Evolutionary conservation across 1,284 basidiomycete genomes (phyloP).

Genomic region (Singerocomus rubriflavus): DNA sequence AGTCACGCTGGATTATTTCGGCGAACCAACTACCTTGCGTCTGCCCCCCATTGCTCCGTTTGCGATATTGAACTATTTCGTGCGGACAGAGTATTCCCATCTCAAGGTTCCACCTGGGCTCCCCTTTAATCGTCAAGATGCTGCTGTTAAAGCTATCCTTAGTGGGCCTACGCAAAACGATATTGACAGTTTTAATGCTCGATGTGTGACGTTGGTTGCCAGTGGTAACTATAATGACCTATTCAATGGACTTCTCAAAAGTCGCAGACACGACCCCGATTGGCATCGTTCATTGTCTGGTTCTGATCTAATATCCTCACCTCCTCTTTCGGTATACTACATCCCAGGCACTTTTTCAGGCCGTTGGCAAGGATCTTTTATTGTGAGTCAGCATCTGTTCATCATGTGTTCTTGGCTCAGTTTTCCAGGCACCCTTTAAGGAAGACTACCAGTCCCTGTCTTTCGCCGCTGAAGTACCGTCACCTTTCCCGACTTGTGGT

Average conservation of each 20-base stretch:
- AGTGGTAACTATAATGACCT: slow-evolving; percentile 17
- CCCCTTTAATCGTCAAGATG: slow-evolving; percentile 24
- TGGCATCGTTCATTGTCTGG: slow-evolving; percentile 26
- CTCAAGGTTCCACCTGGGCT: slow-evolving; percentile 40
- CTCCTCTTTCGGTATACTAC: slow-evolving; percentile 28
- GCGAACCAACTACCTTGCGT: slow-evolving; percentile 30
- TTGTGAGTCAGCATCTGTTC: slow-evolving; percentile 32
- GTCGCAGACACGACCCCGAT: slow-evolving; percentile 33
- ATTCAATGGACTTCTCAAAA: slow-evolving; percentile 28
- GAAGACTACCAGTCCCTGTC: slow-evolving; percentile 38
- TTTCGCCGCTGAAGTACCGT: slow-evolving; percentile 31
- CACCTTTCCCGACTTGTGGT: slow-evolving; percentile 33
- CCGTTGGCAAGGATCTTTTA: slow-evolving; percentile 45
- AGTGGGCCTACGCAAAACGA: slow-evolving; percentile 45
- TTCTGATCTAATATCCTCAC: not conserved
- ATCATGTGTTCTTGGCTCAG: slow-evolving; percentile 11
- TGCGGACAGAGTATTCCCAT: slow-evolving; percentile 36
- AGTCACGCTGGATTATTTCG: slow-evolving; percentile 41
- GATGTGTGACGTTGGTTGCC: slow-evolving; percentile 39
- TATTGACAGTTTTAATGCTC: slow-evolving; percentile 39
- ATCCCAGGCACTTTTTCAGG: slow-evolving; percentile 43
- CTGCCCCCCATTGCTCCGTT: slow-evolving; percentile 44
- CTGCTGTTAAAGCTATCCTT: slow-evolving; percentile 22
- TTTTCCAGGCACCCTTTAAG: slow-evolving; percentile 35
- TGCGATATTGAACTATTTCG: slow-evolving; percentile 46